Percentiles rank a stretch among this genome's conserved stretches.
phyloP scores from a whole-genome alignment of 2,329 filamentous ascomycete species.

The Dactylellina leptospora region DNA sequence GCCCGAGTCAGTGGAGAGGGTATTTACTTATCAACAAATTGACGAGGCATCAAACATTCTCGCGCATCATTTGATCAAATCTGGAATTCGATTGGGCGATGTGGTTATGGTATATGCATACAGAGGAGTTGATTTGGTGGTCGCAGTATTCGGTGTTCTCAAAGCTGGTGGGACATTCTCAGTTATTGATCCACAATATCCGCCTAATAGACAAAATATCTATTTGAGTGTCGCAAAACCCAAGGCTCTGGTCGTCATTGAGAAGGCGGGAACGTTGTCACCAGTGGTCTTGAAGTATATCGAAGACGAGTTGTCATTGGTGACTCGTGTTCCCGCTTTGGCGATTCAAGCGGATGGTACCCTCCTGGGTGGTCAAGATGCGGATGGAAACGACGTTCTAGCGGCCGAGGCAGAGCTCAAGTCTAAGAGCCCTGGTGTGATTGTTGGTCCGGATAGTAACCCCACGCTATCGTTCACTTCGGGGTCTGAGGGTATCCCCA shows the following conservation, averaged over 20 bases:
- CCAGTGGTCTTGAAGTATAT: slow-evolving; percentile 71
- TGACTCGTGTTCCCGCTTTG: slow-evolving; percentile 77
- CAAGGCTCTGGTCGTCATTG: slow-evolving; percentile 75
- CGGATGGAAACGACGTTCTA: slow-evolving; percentile 74
- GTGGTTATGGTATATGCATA: slow-evolving; percentile 94
- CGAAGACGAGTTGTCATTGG: slow-evolving; percentile 74
- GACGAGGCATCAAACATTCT: slow-evolving; percentile 82
- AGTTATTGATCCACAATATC: slow-evolving; percentile 82
- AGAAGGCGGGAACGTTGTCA: slow-evolving; percentile 71
- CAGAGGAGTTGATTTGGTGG: slow-evolving; percentile 78
- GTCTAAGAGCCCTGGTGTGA: slow-evolving; percentile 71
- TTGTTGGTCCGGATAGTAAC: slow-evolving; percentile 85
- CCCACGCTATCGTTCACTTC: slow-evolving; percentile 79
- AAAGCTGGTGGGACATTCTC: slow-evolving; percentile 70
- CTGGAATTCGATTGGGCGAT: slow-evolving; percentile 79
- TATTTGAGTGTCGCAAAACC: slow-evolving; percentile 83
- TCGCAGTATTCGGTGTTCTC: slow-evolving; percentile 80
- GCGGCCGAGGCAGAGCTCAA: slow-evolving; percentile 65
- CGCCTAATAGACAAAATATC: slow-evolving; percentile 80
- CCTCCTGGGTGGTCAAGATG: slow-evolving; percentile 71
- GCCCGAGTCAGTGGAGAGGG: slow-evolving; percentile 65
- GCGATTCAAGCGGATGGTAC: slow-evolving; percentile 75
- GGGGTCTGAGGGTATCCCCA: slow-evolving; percentile 80
- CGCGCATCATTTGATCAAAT: slow-evolving; percentile 78
- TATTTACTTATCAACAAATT: slow-evolving; percentile 86